Evolutionary conservation across 257 asterid genomes (phyloP).

Genomic region (Nicotiana tabacum): DNA sequence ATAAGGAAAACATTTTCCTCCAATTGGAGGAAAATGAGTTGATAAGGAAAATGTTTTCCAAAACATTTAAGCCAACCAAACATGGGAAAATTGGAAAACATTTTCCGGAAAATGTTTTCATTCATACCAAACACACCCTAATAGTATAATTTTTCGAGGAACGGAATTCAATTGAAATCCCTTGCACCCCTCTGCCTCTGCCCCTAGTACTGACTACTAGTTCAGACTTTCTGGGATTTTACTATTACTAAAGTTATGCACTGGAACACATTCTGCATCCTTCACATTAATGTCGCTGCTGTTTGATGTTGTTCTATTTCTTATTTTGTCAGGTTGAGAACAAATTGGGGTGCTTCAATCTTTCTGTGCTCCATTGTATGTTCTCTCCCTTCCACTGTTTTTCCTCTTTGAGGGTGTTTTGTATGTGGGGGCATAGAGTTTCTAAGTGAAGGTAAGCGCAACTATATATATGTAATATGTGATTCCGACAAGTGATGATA

Average conservation of each 20-base stretch:
- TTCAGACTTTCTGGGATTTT: background rate
- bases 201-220: background rate
- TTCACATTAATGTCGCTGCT: background rate
- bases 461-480: background rate
- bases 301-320: background rate
- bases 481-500: background rate
- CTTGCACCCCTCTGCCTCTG: too few relatives aligned
- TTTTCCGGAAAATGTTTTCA: too few relatives aligned
- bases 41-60: too few relatives aligned
- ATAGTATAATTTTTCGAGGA: too few relatives aligned
- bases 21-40: too few relatives aligned
- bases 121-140: too few relatives aligned
- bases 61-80: too few relatives aligned
- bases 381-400: constrained; percentile 22
- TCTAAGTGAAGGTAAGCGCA: too few relatives aligned
- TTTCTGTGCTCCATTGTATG: constrained; percentile 68
- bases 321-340: constrained; percentile 48
- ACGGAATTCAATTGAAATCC: too few relatives aligned
- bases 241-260: background rate
- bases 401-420: constrained; percentile 14
- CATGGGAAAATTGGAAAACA: too few relatives aligned
- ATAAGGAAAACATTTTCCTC: too few relatives aligned
- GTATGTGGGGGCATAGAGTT: background rate
- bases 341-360: constrained; percentile 75
- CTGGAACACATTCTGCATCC: background rate